Base-by-base conservation (phyloP, 2,329 filamentous ascomycete species). In the Claviceps digitariae region DNA sequence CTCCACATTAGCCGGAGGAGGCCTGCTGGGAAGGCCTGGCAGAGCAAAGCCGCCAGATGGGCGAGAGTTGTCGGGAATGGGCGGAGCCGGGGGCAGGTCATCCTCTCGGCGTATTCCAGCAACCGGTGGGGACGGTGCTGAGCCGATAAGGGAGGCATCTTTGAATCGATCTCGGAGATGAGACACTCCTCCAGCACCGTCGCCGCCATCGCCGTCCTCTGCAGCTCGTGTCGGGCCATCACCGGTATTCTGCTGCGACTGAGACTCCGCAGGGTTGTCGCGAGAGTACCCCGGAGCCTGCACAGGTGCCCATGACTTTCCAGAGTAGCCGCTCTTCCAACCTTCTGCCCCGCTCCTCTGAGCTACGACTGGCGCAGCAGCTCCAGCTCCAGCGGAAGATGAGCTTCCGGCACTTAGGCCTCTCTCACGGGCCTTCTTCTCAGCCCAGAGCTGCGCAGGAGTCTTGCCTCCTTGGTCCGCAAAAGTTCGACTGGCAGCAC, bases 401-500 rank as follows among this genome's bases (percentile, higher is more conserved):
- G 73, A 67, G 50, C 74, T 67, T 66, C 72, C 52, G 54, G 60
- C 59, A 54, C 60, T 59, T 43, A 72, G 73, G 47, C 79, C 83
- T 51, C 84, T 78, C 66, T 93, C 83, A 56, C 83, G 84, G 40
- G 87, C 91, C 74, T 97, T 97, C 74, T 90, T 95, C 74, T 98
- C 93, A 0, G 91, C 91, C 93, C 93, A 98, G 38, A 95, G 72
- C 68, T 98, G 93, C 31, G 93, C 90, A 7, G 93, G 93, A 5
- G 93, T 97, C 75, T 97, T 98, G 57, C 93, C 93, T 57, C 87
- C 90, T 67, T 94, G 76, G 60, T 96, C 90, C 17, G 93, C 93
- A 73, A 97, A 98, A 0, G 90, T 95, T 63, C 89, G 84, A 71
- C 89, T 94, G 40, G 90, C 90, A 58, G 82, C 78, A 27, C 89